phyloP scores from a whole-genome alignment of 441 rosid genomes.

The Gossypium trilobum region DNA sequence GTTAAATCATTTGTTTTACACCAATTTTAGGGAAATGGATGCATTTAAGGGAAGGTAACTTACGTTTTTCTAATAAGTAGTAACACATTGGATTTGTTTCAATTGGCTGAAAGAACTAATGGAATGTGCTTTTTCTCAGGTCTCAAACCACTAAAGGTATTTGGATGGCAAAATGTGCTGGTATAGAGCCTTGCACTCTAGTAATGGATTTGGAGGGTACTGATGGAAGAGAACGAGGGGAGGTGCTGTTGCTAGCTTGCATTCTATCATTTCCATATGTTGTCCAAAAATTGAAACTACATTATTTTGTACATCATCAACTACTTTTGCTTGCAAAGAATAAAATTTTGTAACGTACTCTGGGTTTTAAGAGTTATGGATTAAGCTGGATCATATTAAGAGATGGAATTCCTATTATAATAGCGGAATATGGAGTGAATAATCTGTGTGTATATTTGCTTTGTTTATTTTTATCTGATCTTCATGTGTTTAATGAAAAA shows the following conservation, averaged over 20 bases:
- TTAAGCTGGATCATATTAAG: neutral
- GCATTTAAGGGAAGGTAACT: slow-evolving; percentile 91
- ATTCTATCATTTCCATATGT: neutral
- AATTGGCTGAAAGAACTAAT: slow-evolving; percentile 13
- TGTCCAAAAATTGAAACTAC: neutral
- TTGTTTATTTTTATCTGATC: neutral
- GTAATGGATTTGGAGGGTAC: slow-evolving; percentile 99
- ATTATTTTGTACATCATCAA: neutral
- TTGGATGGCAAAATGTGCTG: slow-evolving; percentile 86
- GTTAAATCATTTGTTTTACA: slow-evolving; percentile 72
- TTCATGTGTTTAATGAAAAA: neutral
- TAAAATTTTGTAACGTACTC: neutral
- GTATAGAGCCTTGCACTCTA: slow-evolving; percentile 88
- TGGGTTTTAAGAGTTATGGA: slow-evolving; percentile 4
- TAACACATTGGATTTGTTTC: neutral
- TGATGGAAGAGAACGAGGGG: slow-evolving; percentile 99
- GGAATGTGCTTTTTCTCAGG: slow-evolving; percentile 34
- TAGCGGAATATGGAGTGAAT: neutral
- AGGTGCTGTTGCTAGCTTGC: slow-evolving; percentile 37
- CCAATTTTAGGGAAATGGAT: slow-evolving; percentile 98
- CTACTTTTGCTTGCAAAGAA: neutral
- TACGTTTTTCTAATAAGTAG: neutral
- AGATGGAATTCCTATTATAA: neutral
- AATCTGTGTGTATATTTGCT: neutral
- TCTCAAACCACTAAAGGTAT: slow-evolving; percentile 97